Base-by-base conservation (phyloP, 805 yeast species). In the Yarrowia divulgata region DNA sequence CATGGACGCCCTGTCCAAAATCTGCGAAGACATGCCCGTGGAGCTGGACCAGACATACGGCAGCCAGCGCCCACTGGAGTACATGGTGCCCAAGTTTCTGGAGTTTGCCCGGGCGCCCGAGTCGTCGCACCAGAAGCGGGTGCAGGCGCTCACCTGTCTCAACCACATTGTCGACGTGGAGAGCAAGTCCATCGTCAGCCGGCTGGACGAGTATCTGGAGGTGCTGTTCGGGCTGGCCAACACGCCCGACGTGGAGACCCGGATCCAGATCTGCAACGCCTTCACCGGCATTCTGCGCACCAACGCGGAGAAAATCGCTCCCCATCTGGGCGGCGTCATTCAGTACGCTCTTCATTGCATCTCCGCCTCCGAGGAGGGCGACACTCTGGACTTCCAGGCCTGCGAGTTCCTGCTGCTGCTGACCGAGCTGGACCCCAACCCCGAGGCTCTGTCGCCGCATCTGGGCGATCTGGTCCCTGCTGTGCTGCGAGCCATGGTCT, bases 391-490 rank as follows among this genome's bases (percentile, higher is more conserved):
- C 0, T 81, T 93, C 69, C 97, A 93, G 77, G 98, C 97, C 2
- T 92, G 97, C 77, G 98, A 95, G 79, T 93, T 95, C 74, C 80
- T 95, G 70, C 84, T 94, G 54, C 87, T 90, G 1, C 82, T 94
- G 68, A 86, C 93, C 0, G 88, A 92, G 2, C 82, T 87, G 43
- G 88, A 91, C 9, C 81, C 79, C n/a, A 83, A 84, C 29, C 88
- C 90, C 1, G 57, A 63, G 45, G 68, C 55, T 5, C 46, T 63
- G 18, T 48, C 55, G 48, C 68, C 68, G 29, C 86, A 85, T 72
- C 81, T 95, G 54, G 81, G 82, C 2, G 77, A 80, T 18, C 87
- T 95, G 14, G 76, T 94, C n/a, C 98, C 98, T 0, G 87, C 88
- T 0, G 79, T 95, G 39, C 80, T 95, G 58, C 83, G 85, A 54